phyloP scores from a whole-genome alignment of 352 stramenopile genomes.

The Pythium brachiatum region DNA sequence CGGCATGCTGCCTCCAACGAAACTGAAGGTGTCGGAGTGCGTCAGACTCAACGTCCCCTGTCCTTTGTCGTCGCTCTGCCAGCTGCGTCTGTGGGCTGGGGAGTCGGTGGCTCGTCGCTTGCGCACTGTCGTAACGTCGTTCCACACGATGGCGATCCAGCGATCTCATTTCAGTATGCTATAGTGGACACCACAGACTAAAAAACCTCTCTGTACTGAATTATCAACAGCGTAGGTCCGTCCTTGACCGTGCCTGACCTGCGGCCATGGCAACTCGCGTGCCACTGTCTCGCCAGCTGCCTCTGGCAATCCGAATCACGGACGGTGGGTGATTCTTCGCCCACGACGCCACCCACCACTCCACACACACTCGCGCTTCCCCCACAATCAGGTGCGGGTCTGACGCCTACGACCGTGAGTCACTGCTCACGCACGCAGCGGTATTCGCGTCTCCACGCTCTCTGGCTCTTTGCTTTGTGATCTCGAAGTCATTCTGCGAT shows the following conservation, averaged over 20 bases:
- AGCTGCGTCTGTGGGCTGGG: too few relatives aligned
- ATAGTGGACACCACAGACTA: neutral
- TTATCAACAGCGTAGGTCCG: neutral
- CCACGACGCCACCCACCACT: neutral
- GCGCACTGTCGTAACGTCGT: neutral
- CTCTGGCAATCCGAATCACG: neutral
- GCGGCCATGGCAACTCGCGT: conserved; percentile 4
- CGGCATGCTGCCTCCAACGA: too few relatives aligned
- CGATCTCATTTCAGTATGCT: neutral
- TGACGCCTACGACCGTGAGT: too few relatives aligned
- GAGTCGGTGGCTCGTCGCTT: neutral
- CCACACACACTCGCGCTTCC: too few relatives aligned
- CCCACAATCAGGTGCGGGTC: too few relatives aligned
- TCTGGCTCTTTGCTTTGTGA: neutral
- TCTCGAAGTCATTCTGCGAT: neutral
- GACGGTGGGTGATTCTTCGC: neutral
- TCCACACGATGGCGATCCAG: neutral
- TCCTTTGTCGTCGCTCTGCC: too few relatives aligned
- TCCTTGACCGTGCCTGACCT: conserved; percentile 1
- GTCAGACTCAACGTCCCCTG: too few relatives aligned
- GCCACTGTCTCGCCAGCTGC: neutral
- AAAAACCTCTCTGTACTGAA: neutral
- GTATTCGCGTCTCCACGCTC: neutral
- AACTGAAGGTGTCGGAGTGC: too few relatives aligned
- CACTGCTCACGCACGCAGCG: neutral